phyloP scores from a whole-genome alignment of 345 rosid species.

The Brassica carinata region DNA sequence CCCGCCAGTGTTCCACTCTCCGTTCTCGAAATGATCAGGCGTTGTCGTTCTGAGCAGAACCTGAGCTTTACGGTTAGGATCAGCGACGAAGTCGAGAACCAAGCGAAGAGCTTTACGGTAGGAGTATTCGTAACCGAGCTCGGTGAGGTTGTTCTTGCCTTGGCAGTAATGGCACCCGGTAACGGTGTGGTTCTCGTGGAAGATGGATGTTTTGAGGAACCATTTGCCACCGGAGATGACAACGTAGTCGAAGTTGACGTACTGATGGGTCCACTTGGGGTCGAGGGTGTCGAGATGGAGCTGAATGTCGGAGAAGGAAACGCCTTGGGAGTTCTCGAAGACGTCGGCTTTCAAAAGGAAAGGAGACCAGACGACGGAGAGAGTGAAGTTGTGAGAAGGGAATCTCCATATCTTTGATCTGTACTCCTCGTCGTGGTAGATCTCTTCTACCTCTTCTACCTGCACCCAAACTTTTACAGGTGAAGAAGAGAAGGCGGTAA shows the following conservation, averaged over 20 bases:
- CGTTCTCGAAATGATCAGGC: slow-evolving; percentile 93
- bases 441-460: slow-evolving; percentile 74
- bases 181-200: slow-evolving; percentile 60
- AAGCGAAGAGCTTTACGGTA: slow-evolving; percentile 64
- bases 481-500: too few relatives aligned
- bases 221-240: slow-evolving; percentile 94
- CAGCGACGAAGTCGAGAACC: slow-evolving; percentile 60
- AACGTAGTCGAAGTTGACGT: slow-evolving; percentile 59
- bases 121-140: slow-evolving; percentile 68
- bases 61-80: slow-evolving; percentile 60
- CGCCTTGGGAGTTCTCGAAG: slow-evolving; percentile 74
- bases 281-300: slow-evolving; percentile 85
- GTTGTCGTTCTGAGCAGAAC: slow-evolving; percentile 83
- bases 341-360: slow-evolving; percentile 79
- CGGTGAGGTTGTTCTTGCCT: slow-evolving; percentile 63
- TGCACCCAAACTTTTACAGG: slow-evolving; percentile 27
- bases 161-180: slow-evolving; percentile 90
- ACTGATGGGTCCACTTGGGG: slow-evolving; percentile 58
- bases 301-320: slow-evolving; percentile 72
- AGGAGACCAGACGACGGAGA: slow-evolving; percentile 89
- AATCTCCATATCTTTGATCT: slow-evolving; percentile 82
- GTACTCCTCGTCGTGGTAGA: slow-evolving; percentile 80
- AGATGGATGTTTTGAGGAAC: slow-evolving; percentile 92
- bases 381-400: slow-evolving; percentile 68
- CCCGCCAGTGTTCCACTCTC: slow-evolving; percentile 93